These are phyloP conservation scores for Parasitella parasitica DNA, from an alignment of 371 early-diverging fungal genomes.

Conservation along the genomic window DNA sequence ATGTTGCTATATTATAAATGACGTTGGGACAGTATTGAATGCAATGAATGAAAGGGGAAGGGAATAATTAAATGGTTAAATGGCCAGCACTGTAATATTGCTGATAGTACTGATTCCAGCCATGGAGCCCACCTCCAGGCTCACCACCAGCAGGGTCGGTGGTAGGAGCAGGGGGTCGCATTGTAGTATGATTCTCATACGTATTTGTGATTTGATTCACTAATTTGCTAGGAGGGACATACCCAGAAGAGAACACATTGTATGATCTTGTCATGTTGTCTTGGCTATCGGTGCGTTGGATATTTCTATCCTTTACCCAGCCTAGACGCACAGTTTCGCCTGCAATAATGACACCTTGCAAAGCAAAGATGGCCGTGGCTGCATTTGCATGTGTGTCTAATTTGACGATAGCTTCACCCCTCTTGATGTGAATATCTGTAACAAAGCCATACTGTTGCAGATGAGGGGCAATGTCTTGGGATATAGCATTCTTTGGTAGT, in stretches of 20 bases:
- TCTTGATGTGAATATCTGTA: conserved; percentile 73
- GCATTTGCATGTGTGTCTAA: conserved; percentile 90
- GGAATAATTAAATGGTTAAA: conserved; percentile 12
- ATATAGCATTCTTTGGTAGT: conserved; percentile 54
- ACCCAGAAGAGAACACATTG: conserved; percentile 18
- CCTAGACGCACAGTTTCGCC: conserved; percentile 77
- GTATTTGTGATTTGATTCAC: conserved; percentile 13
- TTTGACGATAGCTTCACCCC: conserved; percentile 77
- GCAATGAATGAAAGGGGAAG: neutral
- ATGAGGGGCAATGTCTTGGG: conserved; percentile 45
- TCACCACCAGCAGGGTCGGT: conserved; percentile 8
- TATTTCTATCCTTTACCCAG: conserved; percentile 80
- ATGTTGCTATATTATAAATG: neutral
- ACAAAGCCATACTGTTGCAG: conserved; percentile 77
- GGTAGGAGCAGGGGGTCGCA: conserved; percentile 23
- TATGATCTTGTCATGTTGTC: conserved; percentile 15
- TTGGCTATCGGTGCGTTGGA: conserved; percentile 11
- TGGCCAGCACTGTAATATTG: conserved; percentile 23
- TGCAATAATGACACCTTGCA: conserved; percentile 71
- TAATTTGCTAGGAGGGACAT: conserved; percentile 9
- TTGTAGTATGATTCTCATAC: conserved; percentile 14
- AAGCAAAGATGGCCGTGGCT: conserved; percentile 77
- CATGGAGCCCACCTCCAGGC: conserved; percentile 10
- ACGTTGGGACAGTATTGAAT: neutral
- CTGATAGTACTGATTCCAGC: conserved; percentile 26